Evolutionary conservation across 208 protist species (phyloP).

Genomic region (Leishmania braziliensis): DNA sequence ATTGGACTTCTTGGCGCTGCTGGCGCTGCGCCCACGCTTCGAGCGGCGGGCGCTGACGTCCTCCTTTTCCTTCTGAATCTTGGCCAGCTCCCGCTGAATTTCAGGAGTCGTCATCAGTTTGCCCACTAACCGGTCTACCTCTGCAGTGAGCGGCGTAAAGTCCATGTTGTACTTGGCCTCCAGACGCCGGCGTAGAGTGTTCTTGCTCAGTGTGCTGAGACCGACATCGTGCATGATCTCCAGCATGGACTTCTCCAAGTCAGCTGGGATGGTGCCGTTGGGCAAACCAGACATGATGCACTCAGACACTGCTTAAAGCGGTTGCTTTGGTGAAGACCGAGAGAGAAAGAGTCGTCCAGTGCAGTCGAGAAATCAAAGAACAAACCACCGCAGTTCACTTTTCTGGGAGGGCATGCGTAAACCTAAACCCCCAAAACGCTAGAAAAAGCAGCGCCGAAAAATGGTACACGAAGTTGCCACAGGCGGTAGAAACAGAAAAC

Average conservation of each 20-base stretch:
- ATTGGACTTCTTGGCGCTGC: constrained; percentile 29
- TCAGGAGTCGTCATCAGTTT: constrained; percentile 62
- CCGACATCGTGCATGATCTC: constrained; percentile 75
- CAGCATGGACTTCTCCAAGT: constrained; percentile 64
- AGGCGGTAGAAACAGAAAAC: neutral
- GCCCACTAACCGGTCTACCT: constrained; percentile 41
- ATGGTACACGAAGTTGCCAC: neutral
- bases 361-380: neutral
- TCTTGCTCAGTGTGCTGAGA: constrained; percentile 57
- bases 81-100: constrained; percentile 71
- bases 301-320: neutral
- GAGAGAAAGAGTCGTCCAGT: neutral
- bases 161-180: constrained; percentile 80
- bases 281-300: constrained; percentile 39
- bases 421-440: neutral
- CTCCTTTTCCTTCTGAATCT: constrained; percentile 54
- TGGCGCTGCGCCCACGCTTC: constrained; percentile 46
- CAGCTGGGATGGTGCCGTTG: constrained; percentile 57
- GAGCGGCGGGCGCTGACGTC: constrained; percentile 38
- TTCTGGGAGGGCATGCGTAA: neutral
- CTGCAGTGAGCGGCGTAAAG: constrained; percentile 47
- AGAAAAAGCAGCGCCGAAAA: neutral
- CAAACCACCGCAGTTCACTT: neutral
- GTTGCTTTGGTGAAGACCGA: neutral
- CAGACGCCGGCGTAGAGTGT: constrained; percentile 55